Conservation (phyloP, 2,329 filamentous ascomycete species). For the Fusarium sp. region DNA sequence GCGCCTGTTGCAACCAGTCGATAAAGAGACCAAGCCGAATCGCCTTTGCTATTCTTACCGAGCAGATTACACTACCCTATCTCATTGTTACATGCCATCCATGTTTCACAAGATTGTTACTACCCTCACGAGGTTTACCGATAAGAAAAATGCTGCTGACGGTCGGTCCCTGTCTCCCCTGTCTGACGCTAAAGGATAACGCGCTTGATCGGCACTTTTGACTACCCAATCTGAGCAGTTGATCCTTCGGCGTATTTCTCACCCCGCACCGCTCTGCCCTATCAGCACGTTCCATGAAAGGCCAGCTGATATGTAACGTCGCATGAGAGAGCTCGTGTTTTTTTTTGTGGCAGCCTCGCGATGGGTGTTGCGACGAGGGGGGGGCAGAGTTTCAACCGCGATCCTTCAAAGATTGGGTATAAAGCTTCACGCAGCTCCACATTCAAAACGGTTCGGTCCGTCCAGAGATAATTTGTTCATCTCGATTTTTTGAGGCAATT, state of each 20-base stretch:
- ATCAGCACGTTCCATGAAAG: neutral
- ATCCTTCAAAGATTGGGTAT: neutral
- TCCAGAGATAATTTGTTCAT: neutral
- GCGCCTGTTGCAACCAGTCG: neutral
- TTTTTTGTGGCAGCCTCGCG: neutral
- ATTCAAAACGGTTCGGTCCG: neutral
- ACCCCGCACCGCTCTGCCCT: neutral
- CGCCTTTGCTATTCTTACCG: neutral
- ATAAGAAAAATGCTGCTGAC: neutral
- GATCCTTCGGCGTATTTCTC: neutral
- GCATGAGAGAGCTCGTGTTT: neutral
- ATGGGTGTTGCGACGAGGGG: neutral
- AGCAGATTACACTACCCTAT: neutral
- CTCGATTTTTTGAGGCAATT: neutral
- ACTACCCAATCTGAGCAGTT: neutral
- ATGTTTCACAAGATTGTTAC: neutral
- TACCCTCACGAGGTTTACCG: neutral
- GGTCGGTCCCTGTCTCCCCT: neutral
- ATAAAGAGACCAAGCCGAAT: neutral
- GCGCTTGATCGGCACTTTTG: neutral
- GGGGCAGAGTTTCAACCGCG: neutral
- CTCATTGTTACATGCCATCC: neutral
- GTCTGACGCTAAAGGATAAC: neutral
- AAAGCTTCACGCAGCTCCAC: neutral
- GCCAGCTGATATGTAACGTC: conserved; percentile 1